Percentiles rank a stretch among this genome's conserved stretches.
Evolutionary conservation across 1,284 basidiomycete genomes (phyloP).

Genomic region (Tylopilus sp.): DNA sequence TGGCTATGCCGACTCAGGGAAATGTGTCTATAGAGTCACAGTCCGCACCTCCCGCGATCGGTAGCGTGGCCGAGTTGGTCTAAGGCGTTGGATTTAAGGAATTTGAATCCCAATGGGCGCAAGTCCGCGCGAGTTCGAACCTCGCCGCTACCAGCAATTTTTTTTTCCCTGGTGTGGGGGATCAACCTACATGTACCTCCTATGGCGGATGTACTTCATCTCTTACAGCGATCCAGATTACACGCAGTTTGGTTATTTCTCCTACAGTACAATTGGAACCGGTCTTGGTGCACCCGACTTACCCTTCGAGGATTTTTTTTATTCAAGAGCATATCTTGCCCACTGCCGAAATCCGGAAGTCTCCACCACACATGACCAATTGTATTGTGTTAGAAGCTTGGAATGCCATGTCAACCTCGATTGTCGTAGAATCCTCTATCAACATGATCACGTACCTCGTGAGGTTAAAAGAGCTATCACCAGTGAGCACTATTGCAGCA

Average conservation of each 20-base stretch:
- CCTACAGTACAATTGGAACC: background rate
- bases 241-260: background rate
- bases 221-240: background rate
- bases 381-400: background rate
- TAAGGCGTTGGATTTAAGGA: conserved; percentile 81
- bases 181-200: too few relatives aligned
- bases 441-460: background rate
- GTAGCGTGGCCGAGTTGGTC: conserved; percentile 77
- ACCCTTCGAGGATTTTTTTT: background rate
- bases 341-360: background rate
- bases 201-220: background rate
- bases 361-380: background rate
- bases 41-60: conserved; percentile 25
- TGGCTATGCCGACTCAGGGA: background rate
- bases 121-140: conserved; percentile 79
- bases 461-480: conserved; percentile 26
- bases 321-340: background rate
- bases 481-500: conserved; percentile 3
- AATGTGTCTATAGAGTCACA: background rate
- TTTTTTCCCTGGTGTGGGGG: too few relatives aligned
- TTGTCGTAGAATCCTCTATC: background rate
- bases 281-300: background rate
- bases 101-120: conserved; percentile 68
- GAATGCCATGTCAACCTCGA: background rate
- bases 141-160: conserved; percentile 62